A percentile compares a stretch with the other conserved stretches of the same genome.
Conservation (phyloP, 371 early-diverging fungal genomes). For the Gilbertella persicaria region DNA sequence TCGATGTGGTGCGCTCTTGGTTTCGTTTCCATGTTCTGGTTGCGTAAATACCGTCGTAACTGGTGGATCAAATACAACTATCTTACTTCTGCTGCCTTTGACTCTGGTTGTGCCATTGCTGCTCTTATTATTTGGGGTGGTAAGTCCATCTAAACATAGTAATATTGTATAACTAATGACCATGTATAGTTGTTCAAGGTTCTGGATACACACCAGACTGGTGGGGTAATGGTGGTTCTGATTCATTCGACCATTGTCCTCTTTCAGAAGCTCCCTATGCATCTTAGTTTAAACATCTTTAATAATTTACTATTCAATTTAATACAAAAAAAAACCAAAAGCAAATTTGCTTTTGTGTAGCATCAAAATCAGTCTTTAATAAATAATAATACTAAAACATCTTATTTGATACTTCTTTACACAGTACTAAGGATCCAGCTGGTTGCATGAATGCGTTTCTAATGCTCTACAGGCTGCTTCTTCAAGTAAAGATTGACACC, state of each 20-base stretch:
- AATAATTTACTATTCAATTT: too few relatives aligned
- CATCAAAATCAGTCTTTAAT: too few relatives aligned
- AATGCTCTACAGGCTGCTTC: too few relatives aligned
- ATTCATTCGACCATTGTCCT: background rate
- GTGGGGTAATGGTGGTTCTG: slow-evolving; percentile 44
- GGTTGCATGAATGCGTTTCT: too few relatives aligned
- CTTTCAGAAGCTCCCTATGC: background rate
- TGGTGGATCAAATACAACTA: slow-evolving; percentile 80
- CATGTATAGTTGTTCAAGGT: slow-evolving; percentile 29
- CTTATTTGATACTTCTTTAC: too few relatives aligned
- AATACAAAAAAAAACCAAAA: too few relatives aligned
- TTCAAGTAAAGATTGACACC: too few relatives aligned
- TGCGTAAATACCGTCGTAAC: slow-evolving; percentile 51
- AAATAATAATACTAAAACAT: too few relatives aligned
- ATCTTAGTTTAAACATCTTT: background rate
- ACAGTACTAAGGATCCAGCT: too few relatives aligned
- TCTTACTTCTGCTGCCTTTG: slow-evolving; percentile 74
- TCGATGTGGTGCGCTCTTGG: slow-evolving; percentile 66
- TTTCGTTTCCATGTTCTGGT: slow-evolving; percentile 64
- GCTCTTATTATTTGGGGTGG: slow-evolving; percentile 55
- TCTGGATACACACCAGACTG: slow-evolving; percentile 25
- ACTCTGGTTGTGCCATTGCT: slow-evolving; percentile 64
- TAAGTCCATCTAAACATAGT: too few relatives aligned
- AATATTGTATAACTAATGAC: too few relatives aligned
- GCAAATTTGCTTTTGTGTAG: too few relatives aligned